phyloP scores from a whole-genome alignment of 2,329 filamentous ascomycete species.

The Cadophora sp. region DNA sequence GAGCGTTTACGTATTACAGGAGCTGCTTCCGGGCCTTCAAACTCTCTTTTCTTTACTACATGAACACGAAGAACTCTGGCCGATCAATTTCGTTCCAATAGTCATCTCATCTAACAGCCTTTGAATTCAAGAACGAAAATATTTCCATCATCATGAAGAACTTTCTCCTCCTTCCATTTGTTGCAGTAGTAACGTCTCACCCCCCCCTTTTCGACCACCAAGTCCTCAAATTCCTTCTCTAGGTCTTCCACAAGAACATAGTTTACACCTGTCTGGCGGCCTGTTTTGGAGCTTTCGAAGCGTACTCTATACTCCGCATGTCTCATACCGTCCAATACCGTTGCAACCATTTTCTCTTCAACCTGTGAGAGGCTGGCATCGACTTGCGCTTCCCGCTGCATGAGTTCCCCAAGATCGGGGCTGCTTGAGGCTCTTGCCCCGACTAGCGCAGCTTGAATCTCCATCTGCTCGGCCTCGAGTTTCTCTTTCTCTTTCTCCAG shows the following conservation, averaged over 20 bases:
- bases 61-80: no score
- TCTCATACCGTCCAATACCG: conserved; percentile 32
- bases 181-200: no score
- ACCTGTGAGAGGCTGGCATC: conserved; percentile 31
- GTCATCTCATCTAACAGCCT: no score
- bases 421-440: conserved; percentile 28
- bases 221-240: conserved; percentile 29
- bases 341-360: conserved; percentile 33
- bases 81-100: no score
- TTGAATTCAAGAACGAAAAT: no score
- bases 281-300: conserved; percentile 33
- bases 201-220: no score
- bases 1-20: no score
- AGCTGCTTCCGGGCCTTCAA: no score
- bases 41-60: no score
- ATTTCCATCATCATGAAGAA: no score
- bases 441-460: conserved; percentile 31
- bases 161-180: no score
- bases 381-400: conserved; percentile 29
- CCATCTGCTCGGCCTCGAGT: conserved; percentile 31
- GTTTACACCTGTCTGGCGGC: conserved; percentile 28
- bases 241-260: conserved; percentile 31
- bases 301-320: conserved; percentile 31
- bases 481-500: conserved; percentile 33
- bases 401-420: conserved; percentile 33